A percentile compares a stretch with the other conserved stretches of the same genome.
phyloP scores from a whole-genome alignment of 2,329 filamentous ascomycete genomes.

The Epichloe sibirici region DNA sequence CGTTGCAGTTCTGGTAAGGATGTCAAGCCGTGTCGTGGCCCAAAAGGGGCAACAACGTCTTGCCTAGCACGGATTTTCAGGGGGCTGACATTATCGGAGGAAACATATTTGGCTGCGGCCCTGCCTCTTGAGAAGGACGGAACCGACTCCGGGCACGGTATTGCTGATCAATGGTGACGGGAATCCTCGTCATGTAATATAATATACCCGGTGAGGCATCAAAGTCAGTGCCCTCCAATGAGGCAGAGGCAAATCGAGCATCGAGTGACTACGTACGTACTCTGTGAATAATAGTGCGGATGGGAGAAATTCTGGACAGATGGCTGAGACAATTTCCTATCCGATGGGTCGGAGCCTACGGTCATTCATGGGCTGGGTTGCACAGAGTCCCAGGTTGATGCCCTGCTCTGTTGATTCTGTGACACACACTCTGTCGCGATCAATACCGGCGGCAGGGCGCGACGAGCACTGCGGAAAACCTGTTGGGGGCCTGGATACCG shows the following conservation, averaged over 20 bases:
- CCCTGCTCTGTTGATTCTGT: not conserved
- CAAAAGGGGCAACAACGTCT: not conserved
- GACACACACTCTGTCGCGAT: not conserved
- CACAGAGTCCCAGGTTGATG: not conserved
- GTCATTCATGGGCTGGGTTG: not conserved
- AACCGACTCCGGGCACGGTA: not conserved
- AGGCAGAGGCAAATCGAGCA: not conserved
- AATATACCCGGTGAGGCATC: not conserved
- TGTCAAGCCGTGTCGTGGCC: not conserved
- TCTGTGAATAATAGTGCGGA: not conserved
- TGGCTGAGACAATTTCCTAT: constrained; percentile 1
- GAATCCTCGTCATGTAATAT: not conserved
- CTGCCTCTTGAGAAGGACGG: not conserved
- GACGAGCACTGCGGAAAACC: not conserved
- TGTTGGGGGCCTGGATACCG: not conserved
- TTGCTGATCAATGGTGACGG: not conserved
- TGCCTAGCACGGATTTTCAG: not conserved
- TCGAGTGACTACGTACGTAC: not conserved
- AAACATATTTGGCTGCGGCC: not conserved
- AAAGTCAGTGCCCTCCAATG: not conserved
- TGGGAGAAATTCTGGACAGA: not conserved
- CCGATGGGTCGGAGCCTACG: not conserved
- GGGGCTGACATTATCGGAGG: not conserved
- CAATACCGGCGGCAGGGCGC: not conserved
- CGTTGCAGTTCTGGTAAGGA: not conserved